Conservation (phyloP, 306 rosid species). For the Corylus heterophylla region DNA sequence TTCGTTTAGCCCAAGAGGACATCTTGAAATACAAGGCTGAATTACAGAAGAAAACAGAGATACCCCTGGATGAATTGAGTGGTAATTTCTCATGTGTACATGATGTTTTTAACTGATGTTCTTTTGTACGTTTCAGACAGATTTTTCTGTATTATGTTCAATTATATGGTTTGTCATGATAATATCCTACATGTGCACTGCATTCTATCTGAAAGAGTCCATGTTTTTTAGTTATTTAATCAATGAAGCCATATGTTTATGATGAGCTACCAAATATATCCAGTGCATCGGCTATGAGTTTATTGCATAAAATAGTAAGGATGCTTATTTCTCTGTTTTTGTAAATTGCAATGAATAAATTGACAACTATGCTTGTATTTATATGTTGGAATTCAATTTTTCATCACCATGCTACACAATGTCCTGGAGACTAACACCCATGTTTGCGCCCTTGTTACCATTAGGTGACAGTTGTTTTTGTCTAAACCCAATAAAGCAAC, state of each 20-base stretch:
- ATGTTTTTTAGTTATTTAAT: constrained; percentile 7
- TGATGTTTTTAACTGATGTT: background rate
- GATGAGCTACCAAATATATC: background rate
- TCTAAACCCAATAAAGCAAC: constrained; percentile 6
- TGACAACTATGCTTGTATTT: constrained; percentile 3
- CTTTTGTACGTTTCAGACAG: constrained; percentile 6
- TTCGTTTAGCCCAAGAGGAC: constrained; percentile 94
- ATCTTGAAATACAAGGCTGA: constrained; percentile 59
- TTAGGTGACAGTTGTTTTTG: constrained; percentile 10
- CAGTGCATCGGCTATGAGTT: background rate
- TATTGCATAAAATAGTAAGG: background rate
- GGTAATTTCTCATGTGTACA: constrained; percentile 49
- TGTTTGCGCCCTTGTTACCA: background rate
- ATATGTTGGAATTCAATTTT: constrained; percentile 11
- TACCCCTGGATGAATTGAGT: constrained; percentile 32
- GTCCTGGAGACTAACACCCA: background rate
- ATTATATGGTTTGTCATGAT: constrained; percentile 9
- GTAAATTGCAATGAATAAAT: background rate
- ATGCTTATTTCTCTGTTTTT: background rate
- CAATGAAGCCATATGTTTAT: background rate
- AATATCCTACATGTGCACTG: constrained; percentile 6
- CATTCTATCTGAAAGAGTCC: background rate
- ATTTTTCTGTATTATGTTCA: constrained; percentile 13
- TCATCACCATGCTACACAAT: background rate
- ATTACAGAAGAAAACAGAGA: constrained; percentile 64